Base-by-base conservation (phyloP, 129 eudicot species). In the Deinandra increscens region DNA sequence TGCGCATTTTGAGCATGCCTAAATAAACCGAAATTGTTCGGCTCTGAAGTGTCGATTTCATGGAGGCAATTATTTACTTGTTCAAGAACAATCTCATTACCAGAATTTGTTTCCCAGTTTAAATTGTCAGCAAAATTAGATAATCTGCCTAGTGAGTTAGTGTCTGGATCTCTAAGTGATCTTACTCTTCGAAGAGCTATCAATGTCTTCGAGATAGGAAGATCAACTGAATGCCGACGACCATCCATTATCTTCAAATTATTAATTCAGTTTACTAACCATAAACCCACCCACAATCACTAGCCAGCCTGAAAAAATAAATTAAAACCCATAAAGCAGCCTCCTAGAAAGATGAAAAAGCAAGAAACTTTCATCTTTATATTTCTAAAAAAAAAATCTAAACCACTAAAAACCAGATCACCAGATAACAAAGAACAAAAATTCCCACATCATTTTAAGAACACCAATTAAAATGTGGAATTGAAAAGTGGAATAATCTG, bases 131-230 rank as follows among this genome's bases (percentile, higher is more conserved):
- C 84, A 60, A 85, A 66, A 39, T 84, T 33, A 33, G 92, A 74
- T 22, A 86, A 83, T 44, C 83, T 89, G 82, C 83, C 85, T 81
- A 86, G 81, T 56, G 95, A 89, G 64, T 83, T 87, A 19, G 99
- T 94, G 2, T 95, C 86, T 14, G 99, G 99, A 64, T 94, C 99
- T 79, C 99, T 84, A 44, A 94, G 91, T 3, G 99, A 94, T 70
- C 93, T 87, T 73, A 94, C 99, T 83, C 99, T 81, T 81, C 91
- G 83, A 45, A 94, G 96, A 63, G 99, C 97, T 48, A 89, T 82
- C 60, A 94, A 73, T 2, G 97, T 71, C 77, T 85, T 89, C 2
- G 99, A 79, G 19, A 94, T 83, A 14, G 99, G 97, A 62, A 89
- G 76, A 66, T 94, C 99, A 60, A 94, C 91, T 0, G 99, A 94